phyloP scores from a whole-genome alignment of 169 alveolate genomes.

The Plasmodium gonderi region DNA sequence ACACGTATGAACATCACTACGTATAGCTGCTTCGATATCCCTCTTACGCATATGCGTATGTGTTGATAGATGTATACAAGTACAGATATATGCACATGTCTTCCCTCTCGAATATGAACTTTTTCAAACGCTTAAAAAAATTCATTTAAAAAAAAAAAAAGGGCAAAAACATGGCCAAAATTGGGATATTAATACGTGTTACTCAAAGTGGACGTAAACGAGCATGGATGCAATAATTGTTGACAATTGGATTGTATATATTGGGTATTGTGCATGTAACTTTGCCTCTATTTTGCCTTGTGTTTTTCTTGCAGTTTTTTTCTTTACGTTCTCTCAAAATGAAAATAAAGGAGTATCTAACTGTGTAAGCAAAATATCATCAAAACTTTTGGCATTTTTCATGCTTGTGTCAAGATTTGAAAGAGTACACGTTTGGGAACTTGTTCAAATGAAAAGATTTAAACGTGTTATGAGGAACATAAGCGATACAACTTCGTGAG shows the following conservation, averaged over 20 bases:
- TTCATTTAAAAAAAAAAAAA: neutral
- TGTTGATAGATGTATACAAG: neutral
- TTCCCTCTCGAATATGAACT: no score
- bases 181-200: neutral
- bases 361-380: neutral
- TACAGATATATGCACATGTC: neutral
- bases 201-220: neutral
- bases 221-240: no score
- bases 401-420: neutral
- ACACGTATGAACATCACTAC: no score
- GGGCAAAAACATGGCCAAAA: neutral
- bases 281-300: no score
- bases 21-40: no score
- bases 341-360: neutral
- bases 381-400: neutral
- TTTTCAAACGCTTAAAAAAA: neutral
- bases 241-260: no score
- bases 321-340: neutral
- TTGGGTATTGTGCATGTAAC: no score
- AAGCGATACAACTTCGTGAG: neutral
- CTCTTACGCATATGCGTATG: no score
- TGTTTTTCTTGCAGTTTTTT: neutral
- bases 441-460: neutral
- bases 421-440: neutral
- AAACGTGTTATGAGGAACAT: neutral